phyloP scores from a whole-genome alignment of 192 early-diverging fungal genomes.

The Backusella morwellensis region DNA sequence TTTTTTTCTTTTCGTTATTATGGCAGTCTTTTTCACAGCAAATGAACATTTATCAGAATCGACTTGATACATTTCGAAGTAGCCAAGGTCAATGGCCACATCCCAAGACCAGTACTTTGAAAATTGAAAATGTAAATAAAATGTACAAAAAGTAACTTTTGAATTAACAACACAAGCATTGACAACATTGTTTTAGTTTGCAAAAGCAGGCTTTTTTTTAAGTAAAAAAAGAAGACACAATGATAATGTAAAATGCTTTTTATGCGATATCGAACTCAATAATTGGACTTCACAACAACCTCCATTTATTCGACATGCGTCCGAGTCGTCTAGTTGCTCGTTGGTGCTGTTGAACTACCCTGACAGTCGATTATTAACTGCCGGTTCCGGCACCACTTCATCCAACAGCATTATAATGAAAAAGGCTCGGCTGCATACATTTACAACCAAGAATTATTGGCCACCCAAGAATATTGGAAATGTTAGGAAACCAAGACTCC shows the following conservation, averaged over 20 bases:
- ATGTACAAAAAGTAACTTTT: not conserved
- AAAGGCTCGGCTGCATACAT: conserved; percentile 7
- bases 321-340: not conserved
- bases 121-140: conserved; percentile 9
- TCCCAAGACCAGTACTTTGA: not conserved
- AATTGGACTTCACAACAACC: conserved; percentile 9
- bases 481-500: not conserved
- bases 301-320: conserved; percentile 8
- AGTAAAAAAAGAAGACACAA: not conserved
- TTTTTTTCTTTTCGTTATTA: not conserved
- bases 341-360: conserved; percentile 15
- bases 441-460: conserved; percentile 3
- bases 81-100: not conserved
- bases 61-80: conserved; percentile 1
- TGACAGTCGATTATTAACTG: not conserved
- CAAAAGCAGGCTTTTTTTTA: conserved; percentile 17
- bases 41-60: conserved; percentile 7
- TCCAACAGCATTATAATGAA: conserved; percentile 9
- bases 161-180: too few relatives aligned
- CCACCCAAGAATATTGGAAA: conserved; percentile 2
- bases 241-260: conserved; percentile 14
- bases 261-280: conserved; percentile 15
- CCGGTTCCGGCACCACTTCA: not conserved
- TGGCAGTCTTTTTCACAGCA: not conserved
- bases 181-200: not conserved